Conservation (phyloP, 2,329 filamentous ascomycete species). For the Colletotrichum tanaceti region DNA sequence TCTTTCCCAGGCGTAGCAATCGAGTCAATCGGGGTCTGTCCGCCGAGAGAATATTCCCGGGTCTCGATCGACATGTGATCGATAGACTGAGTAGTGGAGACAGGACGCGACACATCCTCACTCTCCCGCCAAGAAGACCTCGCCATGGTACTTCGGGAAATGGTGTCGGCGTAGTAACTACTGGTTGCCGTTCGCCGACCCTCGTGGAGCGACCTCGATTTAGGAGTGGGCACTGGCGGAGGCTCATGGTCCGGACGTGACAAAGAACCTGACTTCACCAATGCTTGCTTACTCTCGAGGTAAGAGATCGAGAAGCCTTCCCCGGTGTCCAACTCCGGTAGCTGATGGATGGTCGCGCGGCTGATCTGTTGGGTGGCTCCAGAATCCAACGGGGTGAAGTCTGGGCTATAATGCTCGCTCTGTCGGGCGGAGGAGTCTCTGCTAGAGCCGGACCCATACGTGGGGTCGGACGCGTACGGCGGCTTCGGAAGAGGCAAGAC, state of each 20-base stretch:
- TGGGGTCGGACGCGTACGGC: conserved; percentile 33
- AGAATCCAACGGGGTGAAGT: conserved; percentile 48
- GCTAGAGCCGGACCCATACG: conserved; percentile 29
- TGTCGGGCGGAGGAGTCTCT: conserved; percentile 39
- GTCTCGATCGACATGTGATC: conserved; percentile 60
- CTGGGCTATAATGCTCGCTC: conserved; percentile 47
- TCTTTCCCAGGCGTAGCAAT: conserved; percentile 51
- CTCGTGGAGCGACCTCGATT: conserved; percentile 37
- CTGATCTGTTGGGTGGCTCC: conserved; percentile 20
- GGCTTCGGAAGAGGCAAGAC: conserved; percentile 39
- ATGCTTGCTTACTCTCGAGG: conserved; percentile 45
- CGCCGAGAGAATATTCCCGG: conserved; percentile 54
- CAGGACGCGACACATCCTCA: conserved; percentile 57
- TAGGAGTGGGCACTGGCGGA: conserved; percentile 59
- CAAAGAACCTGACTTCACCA: conserved; percentile 46
- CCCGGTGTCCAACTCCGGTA: conserved; percentile 64
- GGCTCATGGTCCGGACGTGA: conserved; percentile 62
- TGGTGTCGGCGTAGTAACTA: conserved; percentile 56
- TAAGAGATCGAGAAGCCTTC: conserved; percentile 64
- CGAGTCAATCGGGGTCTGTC: conserved; percentile 53
- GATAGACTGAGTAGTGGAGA: conserved; percentile 59
- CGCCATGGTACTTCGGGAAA: conserved; percentile 57
- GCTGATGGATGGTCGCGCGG: conserved; percentile 51
- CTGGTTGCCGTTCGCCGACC: conserved; percentile 50
- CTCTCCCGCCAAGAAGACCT: conserved; percentile 58